Percentiles rank a stretch among this genome's conserved stretches.
phyloP scores from a whole-genome alignment of 306 rosid genomes.

The Begonia loranthoides region DNA sequence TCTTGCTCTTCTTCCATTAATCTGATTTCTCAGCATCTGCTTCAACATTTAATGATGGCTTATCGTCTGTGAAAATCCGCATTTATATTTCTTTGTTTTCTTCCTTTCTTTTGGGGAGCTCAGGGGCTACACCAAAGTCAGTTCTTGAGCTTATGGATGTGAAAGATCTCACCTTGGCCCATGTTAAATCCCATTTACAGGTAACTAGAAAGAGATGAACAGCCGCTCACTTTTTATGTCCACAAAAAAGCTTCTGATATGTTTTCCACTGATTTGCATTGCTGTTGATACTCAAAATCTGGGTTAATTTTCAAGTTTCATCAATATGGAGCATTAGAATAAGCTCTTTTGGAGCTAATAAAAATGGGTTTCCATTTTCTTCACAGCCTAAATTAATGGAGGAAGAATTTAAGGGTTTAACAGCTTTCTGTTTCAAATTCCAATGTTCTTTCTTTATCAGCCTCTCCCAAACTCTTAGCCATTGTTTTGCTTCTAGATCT shows the following conservation, averaged over 20 bases:
- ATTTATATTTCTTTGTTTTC: not conserved
- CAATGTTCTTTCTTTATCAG: slow-evolving; percentile 32
- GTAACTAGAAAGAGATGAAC: slow-evolving; percentile 18
- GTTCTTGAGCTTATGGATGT: slow-evolving; percentile 99
- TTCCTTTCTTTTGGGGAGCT: not conserved
- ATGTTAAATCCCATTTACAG: slow-evolving; percentile 98
- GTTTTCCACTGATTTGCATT: too few species aligned
- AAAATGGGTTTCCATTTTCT: not conserved
- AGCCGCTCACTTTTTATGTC: not conserved
- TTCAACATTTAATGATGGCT: not conserved
- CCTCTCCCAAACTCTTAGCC: slow-evolving; percentile 45
- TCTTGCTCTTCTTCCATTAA: not conserved
- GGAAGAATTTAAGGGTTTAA: not conserved
- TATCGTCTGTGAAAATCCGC: too few species aligned
- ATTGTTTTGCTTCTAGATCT: slow-evolving; percentile 74
- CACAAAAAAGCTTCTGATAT: too few species aligned
- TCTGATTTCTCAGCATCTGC: not conserved
- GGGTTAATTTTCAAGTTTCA: too few species aligned
- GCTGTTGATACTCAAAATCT: too few species aligned
- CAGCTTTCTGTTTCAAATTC: slow-evolving; percentile 35
- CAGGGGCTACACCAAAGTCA: slow-evolving; percentile 98
- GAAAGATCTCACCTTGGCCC: slow-evolving; percentile 97
- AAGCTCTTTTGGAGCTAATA: not conserved
- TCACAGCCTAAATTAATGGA: not conserved
- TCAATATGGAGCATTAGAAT: slow-evolving; percentile 10